Evolutionary conservation across 1,139 yeast species (phyloP).

Genomic region (Eremothecium coryli): DNA sequence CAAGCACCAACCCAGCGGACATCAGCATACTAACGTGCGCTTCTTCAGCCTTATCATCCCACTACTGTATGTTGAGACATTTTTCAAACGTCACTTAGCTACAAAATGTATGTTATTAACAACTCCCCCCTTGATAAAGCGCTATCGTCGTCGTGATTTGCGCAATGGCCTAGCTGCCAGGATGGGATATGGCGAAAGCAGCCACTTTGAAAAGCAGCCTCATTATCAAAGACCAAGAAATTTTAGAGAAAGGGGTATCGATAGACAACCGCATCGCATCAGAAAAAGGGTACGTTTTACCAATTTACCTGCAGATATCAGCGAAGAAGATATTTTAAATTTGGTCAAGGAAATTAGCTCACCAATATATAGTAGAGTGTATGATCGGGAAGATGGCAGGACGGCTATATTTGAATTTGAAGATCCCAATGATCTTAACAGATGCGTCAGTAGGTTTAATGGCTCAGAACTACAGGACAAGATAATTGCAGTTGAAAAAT

Average conservation of each 20-base stretch:
- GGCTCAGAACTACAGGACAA: conserved; percentile 18
- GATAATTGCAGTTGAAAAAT: conserved; percentile 20
- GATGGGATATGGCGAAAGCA: conserved; percentile 13
- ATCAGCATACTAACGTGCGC: conserved; percentile 1
- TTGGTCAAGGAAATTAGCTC: conserved; percentile 23
- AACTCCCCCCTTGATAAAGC: conserved; percentile 8
- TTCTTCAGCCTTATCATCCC: conserved; percentile 4
- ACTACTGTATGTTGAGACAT: conserved; percentile 8
- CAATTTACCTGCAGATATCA: conserved; percentile 23
- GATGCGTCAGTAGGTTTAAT: conserved; percentile 21
- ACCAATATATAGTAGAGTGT: conserved; percentile 18
- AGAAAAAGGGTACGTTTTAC: conserved; percentile 21
- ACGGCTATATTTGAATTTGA: conserved; percentile 25
- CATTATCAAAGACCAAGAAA: neutral
- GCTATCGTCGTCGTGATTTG: conserved; percentile 29
- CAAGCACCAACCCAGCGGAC: too few species aligned
- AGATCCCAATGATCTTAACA: conserved; percentile 15
- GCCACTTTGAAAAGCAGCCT: conserved; percentile 6
- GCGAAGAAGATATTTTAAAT: conserved; percentile 28
- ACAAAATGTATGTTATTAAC: neutral
- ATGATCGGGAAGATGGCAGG: conserved; percentile 24
- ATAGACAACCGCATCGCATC: conserved; percentile 10
- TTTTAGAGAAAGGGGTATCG: conserved; percentile 7
- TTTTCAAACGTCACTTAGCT: neutral
- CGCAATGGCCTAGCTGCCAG: conserved; percentile 26